Evolutionary conservation across 2,329 filamentous ascomycete genomes (phyloP).

Genomic region (Beauveria sp.): DNA sequence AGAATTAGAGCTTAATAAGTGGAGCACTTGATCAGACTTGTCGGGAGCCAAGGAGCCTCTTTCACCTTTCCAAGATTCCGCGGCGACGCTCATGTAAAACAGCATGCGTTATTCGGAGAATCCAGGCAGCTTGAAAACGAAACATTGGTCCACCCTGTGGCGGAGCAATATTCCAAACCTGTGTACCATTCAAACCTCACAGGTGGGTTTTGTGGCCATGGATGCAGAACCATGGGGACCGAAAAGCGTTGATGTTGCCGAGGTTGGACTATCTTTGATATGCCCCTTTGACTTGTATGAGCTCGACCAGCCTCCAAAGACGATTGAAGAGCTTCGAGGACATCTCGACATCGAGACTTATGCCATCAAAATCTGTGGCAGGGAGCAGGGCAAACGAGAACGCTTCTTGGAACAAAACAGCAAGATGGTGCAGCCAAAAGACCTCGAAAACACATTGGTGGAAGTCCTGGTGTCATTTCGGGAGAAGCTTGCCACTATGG

Average conservation of each 20-base stretch:
- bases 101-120: background rate
- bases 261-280: conserved; percentile 4
- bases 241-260: background rate
- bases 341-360: background rate
- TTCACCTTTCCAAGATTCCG: background rate
- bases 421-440: background rate
- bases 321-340: background rate
- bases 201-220: background rate
- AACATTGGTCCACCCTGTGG: conserved; percentile 2
- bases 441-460: background rate
- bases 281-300: background rate
- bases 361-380: background rate
- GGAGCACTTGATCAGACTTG: background rate
- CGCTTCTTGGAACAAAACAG: background rate
- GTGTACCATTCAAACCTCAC: background rate
- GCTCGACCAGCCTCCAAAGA: background rate
- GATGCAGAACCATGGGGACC: background rate
- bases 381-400: conserved; percentile 5
- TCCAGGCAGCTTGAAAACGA: background rate
- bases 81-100: background rate
- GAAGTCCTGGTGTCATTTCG: background rate
- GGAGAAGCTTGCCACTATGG: background rate
- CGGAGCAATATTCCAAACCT: background rate
- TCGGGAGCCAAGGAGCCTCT: background rate
- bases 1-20: too few species aligned